Evolutionary conservation across 176 grass and related monocot genomes (phyloP), one percentile per base, ranked within the genome.

Genomic region (Oryza punctata): DNA sequence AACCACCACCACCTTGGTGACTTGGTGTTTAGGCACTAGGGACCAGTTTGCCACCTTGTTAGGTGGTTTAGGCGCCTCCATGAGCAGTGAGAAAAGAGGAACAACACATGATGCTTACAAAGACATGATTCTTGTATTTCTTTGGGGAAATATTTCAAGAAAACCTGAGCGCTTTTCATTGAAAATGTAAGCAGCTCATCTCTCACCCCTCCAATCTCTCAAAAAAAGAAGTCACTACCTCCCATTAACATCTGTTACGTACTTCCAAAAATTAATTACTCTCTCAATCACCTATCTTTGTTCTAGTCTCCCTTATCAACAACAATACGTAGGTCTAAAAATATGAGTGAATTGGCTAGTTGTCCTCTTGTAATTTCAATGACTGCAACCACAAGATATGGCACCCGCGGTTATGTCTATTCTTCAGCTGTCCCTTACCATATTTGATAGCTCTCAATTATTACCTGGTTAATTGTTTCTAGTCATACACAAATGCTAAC

Each of bases 71-170:
- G n/a, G 57, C 13, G 0, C 8, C 57, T 61, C 7, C 3, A 3
- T 11, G n/a, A 61, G 23, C 2, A 61, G 1, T 61, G 57, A 23
- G 40, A 82, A 90, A 33, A 23, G 59, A 33, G 64, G n/a, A 85
- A 11, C 3, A 69, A 10, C 1, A 23, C 32, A 60, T 24, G 15
- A 35, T 24, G 26, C 33, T 47, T 59, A 47, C 21, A 49, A 2
- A 70, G 65, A 75, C 25, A 19, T 27, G 10, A 54, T 33, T 81
- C 10, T 57, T 21, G 52, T 59, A 27, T 45, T 78, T 72, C 30
- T 44, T 52, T 6, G 12, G 16, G 75, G 54, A 29, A 69, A 23
- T 15, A 75, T 23, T 2, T 43, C 6, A 63, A 29, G 12, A 63
- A 75, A 63, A 85, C 23, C 28, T 75, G 27, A 83, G 30, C 15